Conservation (phyloP, 106 monocot genomes). For the Dioscorea dumetorum region DNA sequence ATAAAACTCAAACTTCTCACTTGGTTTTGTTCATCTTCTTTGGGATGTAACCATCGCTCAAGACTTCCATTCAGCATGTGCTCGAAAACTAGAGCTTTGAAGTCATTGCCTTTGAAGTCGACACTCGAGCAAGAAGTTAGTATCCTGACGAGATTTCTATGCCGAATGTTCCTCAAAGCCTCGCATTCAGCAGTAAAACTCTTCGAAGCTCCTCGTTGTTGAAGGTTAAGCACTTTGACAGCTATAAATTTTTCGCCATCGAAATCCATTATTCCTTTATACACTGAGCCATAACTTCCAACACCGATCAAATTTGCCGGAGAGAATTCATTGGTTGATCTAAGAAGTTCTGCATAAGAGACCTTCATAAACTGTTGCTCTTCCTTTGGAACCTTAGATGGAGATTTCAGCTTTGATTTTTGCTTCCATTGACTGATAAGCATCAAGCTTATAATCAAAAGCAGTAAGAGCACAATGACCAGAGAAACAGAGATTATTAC, state of each 20-base stretch:
- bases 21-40: not conserved
- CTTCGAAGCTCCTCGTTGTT: slow-evolving; percentile 25
- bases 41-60: slow-evolving; percentile 33
- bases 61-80: slow-evolving; percentile 50
- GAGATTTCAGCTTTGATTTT: not conserved
- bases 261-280: slow-evolving; percentile 4
- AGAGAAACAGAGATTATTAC: not conserved
- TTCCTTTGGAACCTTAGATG: not conserved
- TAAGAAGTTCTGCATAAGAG: slow-evolving; percentile 15
- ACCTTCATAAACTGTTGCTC: not conserved
- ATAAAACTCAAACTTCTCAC: slow-evolving; percentile 2
- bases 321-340: slow-evolving; percentile 31
- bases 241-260: slow-evolving; percentile 14
- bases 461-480: not conserved
- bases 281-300: slow-evolving; percentile 20
- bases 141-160: slow-evolving; percentile 44
- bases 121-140: slow-evolving; percentile 30
- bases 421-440: not conserved
- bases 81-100: slow-evolving; percentile 39
- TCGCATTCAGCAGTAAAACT: slow-evolving; percentile 49
- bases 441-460: not conserved
- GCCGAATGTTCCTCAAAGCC: slow-evolving; percentile 34
- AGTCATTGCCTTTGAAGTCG: slow-evolving; percentile 28
- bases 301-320: slow-evolving; percentile 18
- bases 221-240: slow-evolving; percentile 40